Conservation (phyloP, 495 filamentous ascomycete genomes). For the Schizothecium vesticola region DNA sequence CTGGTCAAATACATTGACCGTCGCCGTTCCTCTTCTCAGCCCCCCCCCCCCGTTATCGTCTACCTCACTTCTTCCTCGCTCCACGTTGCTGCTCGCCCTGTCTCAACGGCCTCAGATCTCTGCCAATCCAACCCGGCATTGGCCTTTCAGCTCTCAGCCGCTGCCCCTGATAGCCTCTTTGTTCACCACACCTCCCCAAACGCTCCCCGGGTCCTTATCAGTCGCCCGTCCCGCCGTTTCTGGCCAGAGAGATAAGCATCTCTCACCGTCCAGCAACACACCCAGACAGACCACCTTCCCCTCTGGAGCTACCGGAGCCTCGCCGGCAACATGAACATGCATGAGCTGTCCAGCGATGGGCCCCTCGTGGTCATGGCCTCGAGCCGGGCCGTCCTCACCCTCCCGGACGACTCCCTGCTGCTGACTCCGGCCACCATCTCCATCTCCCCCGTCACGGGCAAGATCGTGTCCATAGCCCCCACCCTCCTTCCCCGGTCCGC, state of each 20-base stretch:
- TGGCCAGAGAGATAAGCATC: constrained; percentile 11
- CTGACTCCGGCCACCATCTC: constrained; percentile 66
- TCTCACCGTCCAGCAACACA: background rate
- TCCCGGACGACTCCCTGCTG: constrained; percentile 49
- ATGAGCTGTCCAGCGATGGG: constrained; percentile 7
- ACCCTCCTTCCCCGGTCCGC: constrained; percentile 62
- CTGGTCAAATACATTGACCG: background rate
- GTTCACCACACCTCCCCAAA: constrained; percentile 1
- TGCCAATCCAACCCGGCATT: background rate
- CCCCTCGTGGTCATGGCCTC: constrained; percentile 66
- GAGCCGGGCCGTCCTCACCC: constrained; percentile 71
- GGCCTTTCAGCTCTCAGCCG: background rate
- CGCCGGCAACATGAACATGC: constrained; percentile 11
- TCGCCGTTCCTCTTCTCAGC: background rate
- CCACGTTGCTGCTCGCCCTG: background rate
- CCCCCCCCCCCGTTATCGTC: background rate
- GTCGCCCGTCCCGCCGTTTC: constrained; percentile 4
- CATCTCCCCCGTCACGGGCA: constrained; percentile 72
- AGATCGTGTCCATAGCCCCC: constrained; percentile 73
- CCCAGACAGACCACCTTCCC: background rate
- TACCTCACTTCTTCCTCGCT: background rate
- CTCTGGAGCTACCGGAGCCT: background rate
- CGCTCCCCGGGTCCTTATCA: constrained; percentile 9
- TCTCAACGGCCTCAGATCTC: background rate
- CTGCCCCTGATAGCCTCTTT: constrained; percentile 2